A percentile compares a stretch with the other conserved stretches of the same genome.
These are phyloP conservation scores for Phytophthora constricta DNA, from an alignment of 352 stramenopile species.

Conservation along the genomic window DNA sequence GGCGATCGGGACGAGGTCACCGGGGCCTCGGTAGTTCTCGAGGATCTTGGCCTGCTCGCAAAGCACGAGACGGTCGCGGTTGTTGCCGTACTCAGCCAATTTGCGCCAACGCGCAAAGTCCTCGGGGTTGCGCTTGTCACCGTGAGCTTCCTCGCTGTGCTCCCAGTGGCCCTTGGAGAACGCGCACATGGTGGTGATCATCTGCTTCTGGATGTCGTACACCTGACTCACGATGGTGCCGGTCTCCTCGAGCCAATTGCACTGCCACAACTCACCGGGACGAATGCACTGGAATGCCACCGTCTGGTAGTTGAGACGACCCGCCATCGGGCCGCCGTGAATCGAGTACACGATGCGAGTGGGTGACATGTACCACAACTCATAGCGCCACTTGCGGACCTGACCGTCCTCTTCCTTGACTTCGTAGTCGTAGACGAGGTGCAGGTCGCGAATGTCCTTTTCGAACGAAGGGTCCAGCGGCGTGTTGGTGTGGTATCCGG, in stretches of 20 bases:
- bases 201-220: constrained; percentile 43
- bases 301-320: constrained; percentile 45
- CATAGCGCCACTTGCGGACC: constrained; percentile 43
- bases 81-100: constrained; percentile 38
- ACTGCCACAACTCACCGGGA: constrained; percentile 43
- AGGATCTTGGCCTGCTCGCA: constrained; percentile 44
- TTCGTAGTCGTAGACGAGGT: constrained; percentile 45
- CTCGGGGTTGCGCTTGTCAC: constrained; percentile 47
- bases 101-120: constrained; percentile 41
- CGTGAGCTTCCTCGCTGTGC: constrained; percentile 33
- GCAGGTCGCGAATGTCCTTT: constrained; percentile 40
- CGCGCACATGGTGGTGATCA: constrained; percentile 44
- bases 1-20: constrained; percentile 38
- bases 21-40: constrained; percentile 31
- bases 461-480: constrained; percentile 43
- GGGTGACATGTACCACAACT: constrained; percentile 48
- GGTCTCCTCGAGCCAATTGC: constrained; percentile 47
- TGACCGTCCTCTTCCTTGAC: constrained; percentile 31
- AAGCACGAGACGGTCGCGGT: constrained; percentile 40
- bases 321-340: constrained; percentile 43
- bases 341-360: constrained; percentile 46
- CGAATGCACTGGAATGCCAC: constrained; percentile 45
- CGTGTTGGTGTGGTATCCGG: constrained; percentile 48
- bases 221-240: constrained; percentile 40
- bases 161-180: constrained; percentile 50